Evolutionary conservation across 768 basidiomycete species (phyloP).

Genomic region (Leccinum olivaceopallidum): DNA sequence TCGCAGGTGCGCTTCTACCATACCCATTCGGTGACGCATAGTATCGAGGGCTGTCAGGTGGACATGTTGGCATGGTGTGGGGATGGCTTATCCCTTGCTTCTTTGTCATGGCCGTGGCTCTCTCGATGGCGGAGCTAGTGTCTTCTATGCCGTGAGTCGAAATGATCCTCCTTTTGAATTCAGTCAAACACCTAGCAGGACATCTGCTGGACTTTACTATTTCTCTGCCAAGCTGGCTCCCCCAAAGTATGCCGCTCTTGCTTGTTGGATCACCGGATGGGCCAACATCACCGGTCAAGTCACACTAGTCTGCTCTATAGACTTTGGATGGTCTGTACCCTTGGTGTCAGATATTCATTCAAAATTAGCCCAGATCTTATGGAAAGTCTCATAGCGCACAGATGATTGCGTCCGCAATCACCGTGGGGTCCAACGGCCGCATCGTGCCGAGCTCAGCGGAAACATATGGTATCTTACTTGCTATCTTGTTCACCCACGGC

Average conservation of each 20-base stretch:
- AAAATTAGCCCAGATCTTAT: background rate
- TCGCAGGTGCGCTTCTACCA: conserved; percentile 44
- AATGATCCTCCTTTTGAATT: background rate
- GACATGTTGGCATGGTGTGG: conserved; percentile 76
- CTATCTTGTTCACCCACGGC: conserved; percentile 63
- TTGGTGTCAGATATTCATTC: background rate
- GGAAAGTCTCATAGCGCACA: conserved; percentile 47
- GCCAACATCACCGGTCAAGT: conserved; percentile 74
- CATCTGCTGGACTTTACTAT: conserved; percentile 78
- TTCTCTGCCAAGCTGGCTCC: conserved; percentile 77
- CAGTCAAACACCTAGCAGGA: conserved; percentile 39
- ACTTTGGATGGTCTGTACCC: background rate
- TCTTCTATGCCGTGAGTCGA: conserved; percentile 73
- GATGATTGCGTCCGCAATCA: conserved; percentile 73
- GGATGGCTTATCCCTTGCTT: conserved; percentile 73
- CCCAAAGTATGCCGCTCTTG: conserved; percentile 56
- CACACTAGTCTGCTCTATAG: conserved; percentile 71
- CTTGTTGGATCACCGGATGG: conserved; percentile 63
- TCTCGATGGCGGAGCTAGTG: conserved; percentile 69
- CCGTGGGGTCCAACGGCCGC: conserved; percentile 56
- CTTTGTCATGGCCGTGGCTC: conserved; percentile 66
- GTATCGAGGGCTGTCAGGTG: conserved; percentile 41
- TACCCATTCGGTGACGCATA: background rate
- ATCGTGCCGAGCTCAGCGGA: conserved; percentile 52
- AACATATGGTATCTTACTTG: conserved; percentile 66